Evolutionary conservation across 2,329 filamentous ascomycete genomes (phyloP).

Genomic region (Leptodontidium sp.): DNA sequence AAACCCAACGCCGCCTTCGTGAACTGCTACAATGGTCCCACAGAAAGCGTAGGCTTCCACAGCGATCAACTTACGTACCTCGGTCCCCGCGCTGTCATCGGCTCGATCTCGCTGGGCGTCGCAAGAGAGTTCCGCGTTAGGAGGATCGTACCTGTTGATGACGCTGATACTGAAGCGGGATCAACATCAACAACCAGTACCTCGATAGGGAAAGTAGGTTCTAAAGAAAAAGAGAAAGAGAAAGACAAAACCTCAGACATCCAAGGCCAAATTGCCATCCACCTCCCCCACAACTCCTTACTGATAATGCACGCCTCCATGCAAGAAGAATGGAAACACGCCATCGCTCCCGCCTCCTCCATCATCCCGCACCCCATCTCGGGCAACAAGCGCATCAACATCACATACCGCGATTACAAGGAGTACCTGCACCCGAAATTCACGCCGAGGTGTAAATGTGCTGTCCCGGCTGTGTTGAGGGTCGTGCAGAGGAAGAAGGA

Average conservation of each 20-base stretch:
- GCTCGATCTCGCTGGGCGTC: conserved; percentile 88
- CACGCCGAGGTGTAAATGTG: conserved; percentile 82
- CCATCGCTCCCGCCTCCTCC: conserved; percentile 75
- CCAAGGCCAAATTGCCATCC: conserved; percentile 88
- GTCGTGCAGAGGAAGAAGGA: conserved; percentile 83
- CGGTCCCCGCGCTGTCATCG: conserved; percentile 87
- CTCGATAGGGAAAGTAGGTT: background rate
- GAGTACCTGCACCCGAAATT: conserved; percentile 76
- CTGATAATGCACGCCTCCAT: conserved; percentile 97
- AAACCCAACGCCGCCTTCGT: conserved; percentile 90
- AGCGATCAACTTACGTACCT: conserved; percentile 93
- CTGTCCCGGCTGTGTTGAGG: conserved; percentile 71
- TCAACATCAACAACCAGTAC: no score
- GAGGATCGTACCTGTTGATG: conserved; percentile 70
- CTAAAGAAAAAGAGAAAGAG: conserved; percentile 29
- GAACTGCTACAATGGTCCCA: conserved; percentile 87
- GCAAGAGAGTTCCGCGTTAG: conserved; percentile 93
- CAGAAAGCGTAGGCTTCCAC: conserved; percentile 90
- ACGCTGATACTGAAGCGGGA: conserved; percentile 17
- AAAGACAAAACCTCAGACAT: conserved; percentile 61
- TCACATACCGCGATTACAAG: conserved; percentile 92
- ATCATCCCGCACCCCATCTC: conserved; percentile 88
- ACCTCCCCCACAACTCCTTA: conserved; percentile 92
- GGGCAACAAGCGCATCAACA: conserved; percentile 83
- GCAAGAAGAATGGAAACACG: conserved; percentile 97